Evolutionary conservation across 2,329 filamentous ascomycete species (phyloP), one percentile per base, ranked within the genome.

Genomic region (Cercospora janseana): DNA sequence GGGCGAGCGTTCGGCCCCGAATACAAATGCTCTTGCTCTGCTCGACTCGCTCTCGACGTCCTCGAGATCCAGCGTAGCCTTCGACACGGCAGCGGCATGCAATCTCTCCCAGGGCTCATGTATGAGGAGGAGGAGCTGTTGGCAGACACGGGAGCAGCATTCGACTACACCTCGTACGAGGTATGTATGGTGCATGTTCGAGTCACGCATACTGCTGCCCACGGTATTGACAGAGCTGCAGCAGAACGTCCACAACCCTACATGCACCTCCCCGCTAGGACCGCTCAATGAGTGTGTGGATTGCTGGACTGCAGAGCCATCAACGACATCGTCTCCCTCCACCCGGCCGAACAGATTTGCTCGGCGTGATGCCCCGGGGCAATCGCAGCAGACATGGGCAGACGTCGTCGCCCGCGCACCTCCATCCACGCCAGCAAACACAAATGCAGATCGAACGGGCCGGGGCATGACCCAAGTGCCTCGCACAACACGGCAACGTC

Each of bases 11-110:
- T 43, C 40, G 40, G 40, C 23, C 6, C 23, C 40, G 40, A 43
- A 43, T 43, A 29, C 40, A 43, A 27, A 43, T 41, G 23, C 23
- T 16, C 34, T 37, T 37, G 34, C 34, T 37, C 34, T 37, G 16
- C 34, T 37, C 34, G 34, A 20, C 16, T 37, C 10, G 16, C 1
- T 20, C 34, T 37, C 34, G 34, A 20, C 23, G 34, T 37, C 34
- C 10, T 37, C 34, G 34, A 21, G 34, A 37, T 4, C 34, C 34
- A 37, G n/a, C 34, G 34, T 37, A 15, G 34, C 34, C 18, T 20
- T 37, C 16, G 16, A 10, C n/a, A 18, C 9, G 18, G 16, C 34
- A 5, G 16, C 2, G 8, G 34, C 10, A 28, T 43, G 40, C 9
- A 43, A 13, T 13, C 15, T 43, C 24, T 18, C n/a, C 20, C 12